Evolutionary conservation across 116 monocot species (phyloP).

Genomic region (Trichopus zeylanicus): DNA sequence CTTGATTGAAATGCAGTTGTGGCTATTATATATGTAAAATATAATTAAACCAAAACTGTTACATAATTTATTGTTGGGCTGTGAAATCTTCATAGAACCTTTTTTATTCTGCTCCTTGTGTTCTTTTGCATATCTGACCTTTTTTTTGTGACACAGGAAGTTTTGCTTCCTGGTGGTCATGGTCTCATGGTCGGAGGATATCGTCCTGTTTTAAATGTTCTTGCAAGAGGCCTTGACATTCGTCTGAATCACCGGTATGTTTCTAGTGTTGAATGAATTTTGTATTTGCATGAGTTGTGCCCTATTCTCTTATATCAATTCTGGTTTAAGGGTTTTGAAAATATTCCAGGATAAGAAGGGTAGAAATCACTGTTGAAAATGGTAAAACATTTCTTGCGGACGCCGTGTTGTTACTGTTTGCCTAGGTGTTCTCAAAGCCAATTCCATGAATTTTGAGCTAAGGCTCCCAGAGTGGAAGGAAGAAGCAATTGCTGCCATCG

Average conservation of each 20-base stretch:
- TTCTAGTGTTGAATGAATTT: background rate
- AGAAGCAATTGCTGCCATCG: constrained; percentile 67
- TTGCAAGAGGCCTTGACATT: constrained; percentile 86
- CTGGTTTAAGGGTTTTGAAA: constrained; percentile 53
- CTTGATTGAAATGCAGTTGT: too few species aligned
- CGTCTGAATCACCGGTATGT: constrained; percentile 61
- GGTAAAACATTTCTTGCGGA: constrained; percentile 74
- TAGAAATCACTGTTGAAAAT: constrained; percentile 61
- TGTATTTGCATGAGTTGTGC: background rate
- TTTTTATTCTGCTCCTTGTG: background rate
- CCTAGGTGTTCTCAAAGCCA: constrained; percentile 80
- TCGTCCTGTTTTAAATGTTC: constrained; percentile 82
- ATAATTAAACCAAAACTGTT: too few species aligned
- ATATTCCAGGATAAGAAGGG: constrained; percentile 59
- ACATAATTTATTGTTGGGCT: too few species aligned
- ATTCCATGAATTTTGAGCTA: constrained; percentile 69
- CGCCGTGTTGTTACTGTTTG: constrained; percentile 72
- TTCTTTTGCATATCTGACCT: background rate
- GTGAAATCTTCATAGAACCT: background rate
- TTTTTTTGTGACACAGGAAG: constrained; percentile 48
- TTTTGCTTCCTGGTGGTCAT: constrained; percentile 88
- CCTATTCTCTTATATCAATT: constrained; percentile 6
- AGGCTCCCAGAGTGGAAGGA: constrained; percentile 86
- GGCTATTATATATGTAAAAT: too few species aligned
- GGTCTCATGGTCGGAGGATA: constrained; percentile 95